These are phyloP conservation scores for Yamadazyma takamatsuzukensis DNA, from an alignment of 805 yeast species.

Conservation along the genomic window DNA sequence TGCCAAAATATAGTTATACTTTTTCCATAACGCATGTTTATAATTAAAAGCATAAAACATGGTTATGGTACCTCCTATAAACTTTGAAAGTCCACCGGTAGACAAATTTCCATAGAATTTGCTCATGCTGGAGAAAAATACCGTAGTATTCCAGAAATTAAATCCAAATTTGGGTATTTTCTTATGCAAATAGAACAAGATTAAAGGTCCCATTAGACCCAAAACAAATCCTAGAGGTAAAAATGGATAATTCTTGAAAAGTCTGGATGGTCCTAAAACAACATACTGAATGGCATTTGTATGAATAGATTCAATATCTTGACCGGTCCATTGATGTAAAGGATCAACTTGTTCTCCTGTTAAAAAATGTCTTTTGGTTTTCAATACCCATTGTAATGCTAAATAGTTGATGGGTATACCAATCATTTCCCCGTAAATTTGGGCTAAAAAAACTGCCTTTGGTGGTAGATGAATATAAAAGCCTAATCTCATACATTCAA, in stretches of 20 bases:
- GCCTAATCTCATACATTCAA: constrained; percentile 38
- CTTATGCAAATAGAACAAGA: constrained; percentile 25
- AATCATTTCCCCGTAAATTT: constrained; percentile 48
- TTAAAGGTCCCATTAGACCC: constrained; percentile 38
- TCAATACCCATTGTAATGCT: constrained; percentile 46
- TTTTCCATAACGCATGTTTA: constrained; percentile 37
- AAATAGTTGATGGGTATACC: constrained; percentile 52
- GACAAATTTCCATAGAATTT: constrained; percentile 48
- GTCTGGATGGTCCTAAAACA: constrained; percentile 44
- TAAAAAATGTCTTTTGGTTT: constrained; percentile 35
- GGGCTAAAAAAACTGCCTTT: constrained; percentile 45
- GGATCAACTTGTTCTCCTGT: constrained; percentile 37
- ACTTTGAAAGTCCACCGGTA: constrained; percentile 46
- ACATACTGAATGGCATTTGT: constrained; percentile 52
- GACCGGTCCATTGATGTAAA: constrained; percentile 52
- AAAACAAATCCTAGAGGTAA: constrained; percentile 44
- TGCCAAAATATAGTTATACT: constrained; percentile 45
- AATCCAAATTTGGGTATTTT: constrained; percentile 25
- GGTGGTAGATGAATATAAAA: constrained; percentile 55
- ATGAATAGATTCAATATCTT: constrained; percentile 36
- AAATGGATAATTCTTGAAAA: constrained; percentile 39
- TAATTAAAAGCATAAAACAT: constrained; percentile 44
- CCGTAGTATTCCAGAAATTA: constrained; percentile 44
- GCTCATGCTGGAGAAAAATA: constrained; percentile 46
- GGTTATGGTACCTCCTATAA: constrained; percentile 45